phyloP scores from a whole-genome alignment of 805 yeast species.

The Cyberlindnera petersonii region DNA sequence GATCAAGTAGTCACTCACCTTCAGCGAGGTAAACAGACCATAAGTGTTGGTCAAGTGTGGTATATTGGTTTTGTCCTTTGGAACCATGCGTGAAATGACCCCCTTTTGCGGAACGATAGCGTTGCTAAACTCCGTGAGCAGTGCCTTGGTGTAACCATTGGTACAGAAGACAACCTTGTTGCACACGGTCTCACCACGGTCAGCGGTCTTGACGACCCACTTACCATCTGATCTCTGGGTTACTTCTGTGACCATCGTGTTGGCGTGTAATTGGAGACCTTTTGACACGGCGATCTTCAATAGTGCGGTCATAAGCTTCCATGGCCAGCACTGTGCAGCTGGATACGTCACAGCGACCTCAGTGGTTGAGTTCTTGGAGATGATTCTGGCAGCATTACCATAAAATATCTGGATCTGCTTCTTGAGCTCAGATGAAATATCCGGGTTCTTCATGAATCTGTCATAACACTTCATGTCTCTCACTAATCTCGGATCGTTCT shows the following conservation, averaged over 20 bases:
- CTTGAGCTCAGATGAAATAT: conserved; percentile 28
- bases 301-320: conserved; percentile 35
- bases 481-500: conserved; percentile 19
- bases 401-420: conserved; percentile 30
- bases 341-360: conserved; percentile 59
- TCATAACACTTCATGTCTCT: conserved; percentile 16
- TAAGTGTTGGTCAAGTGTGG: conserved; percentile 37
- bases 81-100: conserved; percentile 29
- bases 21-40: conserved; percentile 28
- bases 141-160: conserved; percentile 36
- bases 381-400: conserved; percentile 41
- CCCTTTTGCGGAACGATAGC: conserved; percentile 36
- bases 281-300: conserved; percentile 30
- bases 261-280: conserved; percentile 40
- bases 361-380: conserved; percentile 77
- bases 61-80: conserved; percentile 21
- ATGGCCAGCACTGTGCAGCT: conserved; percentile 44
- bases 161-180: conserved; percentile 31
- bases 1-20: conserved; percentile 33
- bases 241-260: conserved; percentile 36
- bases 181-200: conserved; percentile 30
- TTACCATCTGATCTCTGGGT: conserved; percentile 24
- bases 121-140: conserved; percentile 26
- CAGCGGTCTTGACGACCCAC: conserved; percentile 31
- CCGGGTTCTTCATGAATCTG: conserved; percentile 28